Conservation (phyloP, 805 yeast genomes). For the Danielia oregonensis region DNA sequence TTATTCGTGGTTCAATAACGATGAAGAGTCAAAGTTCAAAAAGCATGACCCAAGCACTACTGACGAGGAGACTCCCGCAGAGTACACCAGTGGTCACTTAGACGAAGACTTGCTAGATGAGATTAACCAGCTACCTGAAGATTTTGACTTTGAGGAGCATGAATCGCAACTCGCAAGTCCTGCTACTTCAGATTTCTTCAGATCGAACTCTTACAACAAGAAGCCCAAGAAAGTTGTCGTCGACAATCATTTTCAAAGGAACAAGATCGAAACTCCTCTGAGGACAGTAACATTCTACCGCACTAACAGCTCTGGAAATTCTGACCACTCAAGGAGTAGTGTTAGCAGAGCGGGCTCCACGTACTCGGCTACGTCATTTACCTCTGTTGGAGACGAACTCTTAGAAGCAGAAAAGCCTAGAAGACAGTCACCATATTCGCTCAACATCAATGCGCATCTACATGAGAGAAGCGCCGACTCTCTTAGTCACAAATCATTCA, state of each 20-base stretch:
- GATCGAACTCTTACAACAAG: slow-evolving; percentile 39
- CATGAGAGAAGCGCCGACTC: slow-evolving; percentile 11
- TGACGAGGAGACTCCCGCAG: slow-evolving; percentile 3
- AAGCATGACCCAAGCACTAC: not conserved
- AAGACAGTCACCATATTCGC: not conserved
- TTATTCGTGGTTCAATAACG: slow-evolving; percentile 31
- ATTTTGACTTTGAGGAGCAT: slow-evolving; percentile 35
- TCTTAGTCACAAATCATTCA: slow-evolving; percentile 5
- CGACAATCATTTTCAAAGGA: slow-evolving; percentile 22
- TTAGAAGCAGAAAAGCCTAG: slow-evolving; percentile 3
- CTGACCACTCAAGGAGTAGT: slow-evolving; percentile 17
- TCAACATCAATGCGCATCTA: slow-evolving; percentile 1
- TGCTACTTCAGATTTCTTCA: slow-evolving; percentile 14
- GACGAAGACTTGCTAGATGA: slow-evolving; percentile 35
- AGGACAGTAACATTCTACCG: slow-evolving; percentile 43
- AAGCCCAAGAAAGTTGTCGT: slow-evolving; percentile 28
- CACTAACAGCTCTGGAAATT: slow-evolving; percentile 16
- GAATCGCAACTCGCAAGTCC: slow-evolving; percentile 6
- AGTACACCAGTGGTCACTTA: slow-evolving; percentile 3
- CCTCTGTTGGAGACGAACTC: slow-evolving; percentile 18
- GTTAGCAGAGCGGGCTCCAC: slow-evolving; percentile 28
- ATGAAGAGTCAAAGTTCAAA: slow-evolving; percentile 19
- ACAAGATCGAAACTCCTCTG: slow-evolving; percentile 33
- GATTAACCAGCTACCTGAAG: slow-evolving; percentile 33
- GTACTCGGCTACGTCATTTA: slow-evolving; percentile 26